Evolutionary conservation across 768 basidiomycete genomes (phyloP).

Genomic region (Kwoniella newhampshirensis): DNA sequence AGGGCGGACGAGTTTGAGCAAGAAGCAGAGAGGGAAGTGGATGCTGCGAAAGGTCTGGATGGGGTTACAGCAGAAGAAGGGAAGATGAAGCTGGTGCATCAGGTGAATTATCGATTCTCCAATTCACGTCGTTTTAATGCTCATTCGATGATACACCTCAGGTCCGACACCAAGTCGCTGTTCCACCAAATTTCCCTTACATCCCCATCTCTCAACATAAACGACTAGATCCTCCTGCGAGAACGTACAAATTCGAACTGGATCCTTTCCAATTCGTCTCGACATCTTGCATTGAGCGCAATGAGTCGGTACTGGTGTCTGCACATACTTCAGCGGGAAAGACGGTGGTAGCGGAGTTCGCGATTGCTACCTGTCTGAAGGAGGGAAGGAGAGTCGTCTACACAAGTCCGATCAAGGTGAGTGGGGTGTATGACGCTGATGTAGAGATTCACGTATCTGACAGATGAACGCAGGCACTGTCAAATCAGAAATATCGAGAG

Average conservation of each 20-base stretch:
- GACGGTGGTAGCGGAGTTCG: conserved; percentile 99
- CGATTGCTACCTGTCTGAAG: conserved; percentile 92
- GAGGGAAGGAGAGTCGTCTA: conserved; percentile 96
- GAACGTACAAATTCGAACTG: conserved; percentile 91
- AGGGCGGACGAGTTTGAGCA: conserved; percentile 93
- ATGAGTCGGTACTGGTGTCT: conserved; percentile 95
- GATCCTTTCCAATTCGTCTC: conserved; percentile 98
- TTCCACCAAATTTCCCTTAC: conserved; percentile 89
- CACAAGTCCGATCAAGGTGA: conserved; percentile 98
- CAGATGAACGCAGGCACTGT: conserved; percentile 68
- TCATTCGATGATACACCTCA: background rate
- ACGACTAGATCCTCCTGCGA: conserved; percentile 84
- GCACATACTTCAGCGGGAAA: conserved; percentile 99
- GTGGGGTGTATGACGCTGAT: conserved; percentile 28
- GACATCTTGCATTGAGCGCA: conserved; percentile 89
- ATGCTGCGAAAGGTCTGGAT: conserved; percentile 80
- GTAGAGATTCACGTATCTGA: background rate
- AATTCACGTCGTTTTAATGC: background rate
- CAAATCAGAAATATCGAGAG: conserved; percentile 98
- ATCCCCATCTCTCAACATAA: conserved; percentile 84
- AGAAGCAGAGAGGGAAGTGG: conserved; percentile 87
- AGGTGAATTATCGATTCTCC: conserved; percentile 28
- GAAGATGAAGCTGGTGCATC: conserved; percentile 54
- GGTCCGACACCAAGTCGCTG: conserved; percentile 64
- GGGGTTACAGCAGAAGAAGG: conserved; percentile 56